Base-by-base conservation (phyloP, 371 early-diverging fungal genomes). In the Polyrhizophydium stewartii region DNA sequence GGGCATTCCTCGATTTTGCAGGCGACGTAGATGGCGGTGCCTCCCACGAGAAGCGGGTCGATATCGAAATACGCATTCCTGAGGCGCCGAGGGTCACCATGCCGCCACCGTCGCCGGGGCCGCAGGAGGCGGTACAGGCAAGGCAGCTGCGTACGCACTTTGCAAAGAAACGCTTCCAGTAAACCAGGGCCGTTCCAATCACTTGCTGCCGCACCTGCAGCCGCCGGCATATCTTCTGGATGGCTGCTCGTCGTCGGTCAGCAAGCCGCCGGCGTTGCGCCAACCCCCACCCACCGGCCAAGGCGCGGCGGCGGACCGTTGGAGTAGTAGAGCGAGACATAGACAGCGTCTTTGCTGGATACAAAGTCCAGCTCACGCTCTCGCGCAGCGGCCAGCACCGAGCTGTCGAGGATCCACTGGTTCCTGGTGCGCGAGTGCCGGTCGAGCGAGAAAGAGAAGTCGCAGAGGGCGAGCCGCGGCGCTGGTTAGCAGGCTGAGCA, bases 1-100 rank as follows among this genome's bases (percentile, higher is more conserved):
- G 95, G 93, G 62, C 84, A 86, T 66, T 93, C 95, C 65, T 93
- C 94, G 43, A 91, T 87, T 65, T 94, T 93, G 67, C 89, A 87
- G 5, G 94, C 95, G 46, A 93, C 67, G 64, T 92, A 93, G 32
- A 92, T 79, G 63, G 91, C 92, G 0, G 93, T 91, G 10, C 87
- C 82, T 2, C 84, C 71, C 38, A 92, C 89, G 13, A 93, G 77
- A 25, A 81, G 76, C 19, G 92, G 92, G 64, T 94, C 93, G 25
- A 87, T 87, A 28, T 89, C 90, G 64, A 31, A 45, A 22, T 51
- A 32, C 56, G 45, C 56, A 41, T 58, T 55, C 27, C 1, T 33
- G 37, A 21, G 47, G 12, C 21, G 21, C 21, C 27, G 9, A 91
- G 7, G 13, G 3, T 35, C 35, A 35, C 13, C 35, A 35, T 35